These are phyloP conservation scores for Phytophthora rubi DNA, from an alignment of 352 stramenopile genomes.

Conservation along the genomic window DNA sequence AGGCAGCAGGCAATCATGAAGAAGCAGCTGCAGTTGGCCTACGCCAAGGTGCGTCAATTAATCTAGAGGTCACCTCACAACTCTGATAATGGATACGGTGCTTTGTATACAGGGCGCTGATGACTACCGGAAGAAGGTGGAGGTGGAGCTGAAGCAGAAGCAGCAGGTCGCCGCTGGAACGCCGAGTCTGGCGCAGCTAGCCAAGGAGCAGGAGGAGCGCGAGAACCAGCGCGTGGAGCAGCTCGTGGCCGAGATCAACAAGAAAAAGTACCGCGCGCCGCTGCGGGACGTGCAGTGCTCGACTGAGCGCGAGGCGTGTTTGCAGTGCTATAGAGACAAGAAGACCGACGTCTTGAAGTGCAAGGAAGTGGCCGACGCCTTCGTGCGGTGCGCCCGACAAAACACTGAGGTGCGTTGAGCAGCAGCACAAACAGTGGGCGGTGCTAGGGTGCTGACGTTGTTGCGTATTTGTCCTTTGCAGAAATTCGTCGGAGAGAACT, in stretches of 20 bases:
- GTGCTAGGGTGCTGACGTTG: neutral
- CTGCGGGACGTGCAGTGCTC: conserved; percentile 86
- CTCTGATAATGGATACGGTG: conserved; percentile 5
- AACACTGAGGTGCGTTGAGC: conserved; percentile 68
- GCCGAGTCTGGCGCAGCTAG: conserved; percentile 47
- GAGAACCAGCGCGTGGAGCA: conserved; percentile 75
- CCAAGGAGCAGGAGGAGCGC: conserved; percentile 73
- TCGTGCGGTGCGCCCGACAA: conserved; percentile 80
- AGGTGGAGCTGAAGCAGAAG: conserved; percentile 54
- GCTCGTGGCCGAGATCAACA: conserved; percentile 79
- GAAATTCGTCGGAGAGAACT: conserved; percentile 79
- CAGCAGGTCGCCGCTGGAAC: conserved; percentile 17
- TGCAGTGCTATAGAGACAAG: conserved; percentile 90
- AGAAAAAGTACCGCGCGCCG: conserved; percentile 85
- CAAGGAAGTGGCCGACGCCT: conserved; percentile 88
- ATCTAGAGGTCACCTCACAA: neutral
- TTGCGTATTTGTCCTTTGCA: conserved; percentile 21
- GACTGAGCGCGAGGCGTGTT: conserved; percentile 73
- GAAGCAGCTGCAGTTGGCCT: conserved; percentile 80
- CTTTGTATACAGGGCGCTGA: conserved; percentile 54
- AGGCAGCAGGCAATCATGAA: conserved; percentile 73
- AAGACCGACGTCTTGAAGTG: conserved; percentile 81
- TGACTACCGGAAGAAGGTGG: conserved; percentile 71
- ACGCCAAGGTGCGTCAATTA: conserved; percentile 56
- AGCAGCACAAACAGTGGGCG: neutral